These are phyloP conservation scores for Mucor plumbeus DNA, from an alignment of 371 early-diverging fungal species.

Conservation along the genomic window DNA sequence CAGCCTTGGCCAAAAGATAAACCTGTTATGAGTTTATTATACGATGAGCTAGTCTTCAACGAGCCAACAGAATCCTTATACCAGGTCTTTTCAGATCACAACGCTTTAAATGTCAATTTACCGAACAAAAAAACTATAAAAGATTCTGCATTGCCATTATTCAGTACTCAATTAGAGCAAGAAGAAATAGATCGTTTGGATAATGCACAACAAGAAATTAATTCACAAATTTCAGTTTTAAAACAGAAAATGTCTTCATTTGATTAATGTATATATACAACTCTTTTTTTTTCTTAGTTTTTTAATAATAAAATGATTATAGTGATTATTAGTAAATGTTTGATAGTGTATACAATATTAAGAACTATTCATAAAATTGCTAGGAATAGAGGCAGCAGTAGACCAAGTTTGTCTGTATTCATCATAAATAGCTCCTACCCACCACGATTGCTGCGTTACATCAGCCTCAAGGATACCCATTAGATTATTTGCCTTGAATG, in stretches of 20 bases:
- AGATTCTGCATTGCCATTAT: constrained; percentile 42
- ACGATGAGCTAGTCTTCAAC: constrained; percentile 89
- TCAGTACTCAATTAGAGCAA: constrained; percentile 67
- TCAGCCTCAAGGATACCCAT: constrained; percentile 27
- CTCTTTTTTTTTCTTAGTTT: not conserved
- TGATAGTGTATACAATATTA: not conserved
- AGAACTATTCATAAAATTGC: constrained; percentile 23
- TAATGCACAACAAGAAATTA: constrained; percentile 63
- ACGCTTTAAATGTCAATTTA: constrained; percentile 44
- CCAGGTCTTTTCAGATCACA: constrained; percentile 65
- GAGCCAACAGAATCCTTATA: constrained; percentile 88
- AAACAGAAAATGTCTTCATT: constrained; percentile 50
- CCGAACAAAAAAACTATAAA: constrained; percentile 44
- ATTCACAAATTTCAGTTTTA: constrained; percentile 61
- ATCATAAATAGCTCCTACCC: constrained; percentile 27
- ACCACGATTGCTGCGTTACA: constrained; percentile 24
- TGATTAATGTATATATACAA: constrained; percentile 17
- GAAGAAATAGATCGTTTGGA: constrained; percentile 70
- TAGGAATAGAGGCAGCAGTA: constrained; percentile 23
- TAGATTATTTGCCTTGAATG: constrained; percentile 29
- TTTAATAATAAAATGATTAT: not conserved
- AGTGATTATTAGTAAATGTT: no score
- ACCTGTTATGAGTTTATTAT: constrained; percentile 75
- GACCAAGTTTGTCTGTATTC: constrained; percentile 28
- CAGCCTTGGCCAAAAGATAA: constrained; percentile 76